Evolutionary conservation across 1,284 basidiomycete genomes (phyloP), one percentile per base, ranked within the genome.

Genomic region (Ustilago nuda): DNA sequence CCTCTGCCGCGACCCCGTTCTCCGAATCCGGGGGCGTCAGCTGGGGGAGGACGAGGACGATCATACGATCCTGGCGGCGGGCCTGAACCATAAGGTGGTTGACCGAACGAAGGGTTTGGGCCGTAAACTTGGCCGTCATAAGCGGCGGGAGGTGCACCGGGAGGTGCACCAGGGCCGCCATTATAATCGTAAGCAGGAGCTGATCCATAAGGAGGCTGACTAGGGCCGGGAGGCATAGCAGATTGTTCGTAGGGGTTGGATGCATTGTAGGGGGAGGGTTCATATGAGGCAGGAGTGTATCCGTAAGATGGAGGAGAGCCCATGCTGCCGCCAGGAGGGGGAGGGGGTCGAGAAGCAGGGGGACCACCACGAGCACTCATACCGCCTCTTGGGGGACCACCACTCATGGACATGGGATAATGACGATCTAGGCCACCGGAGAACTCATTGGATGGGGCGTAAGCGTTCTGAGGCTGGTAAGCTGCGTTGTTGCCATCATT

Each of bases 341-440:
- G 60, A 45, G 66, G 66, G n/a, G 58, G 65, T 8, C 61, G 69
- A 43, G 69, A 63, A 27, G 56, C 59, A 33, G 64, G 27, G 27
- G 61, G 63, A 35, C 61, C 72, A 27, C 67, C 67, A 27, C 67
- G 64, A 19, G 60, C 57, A 19, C 64, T 61, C 72, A 75, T 67
- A 32, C 64, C 66, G 13, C 72, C 72, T 36, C 67, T 62, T 9
- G 39, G 69, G n/a, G 69, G 63, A 48, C 57, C 60, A 61, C 55
- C 59, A 37, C 63, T 59, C 69, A 66, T 63, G 13, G 72, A 63
- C 53, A 67, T 59, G 32, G 33, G 51, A 36, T 75, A 76, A 37
- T 65, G 73, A 45, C 65, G 69, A 39, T 70, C 69, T 32, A 66
- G 62, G 30, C 74, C 70, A 39, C 69, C 74, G 6, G 70, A 17